phyloP scores from a whole-genome alignment of 768 basidiomycete species.

The Tulasnella sp. region DNA sequence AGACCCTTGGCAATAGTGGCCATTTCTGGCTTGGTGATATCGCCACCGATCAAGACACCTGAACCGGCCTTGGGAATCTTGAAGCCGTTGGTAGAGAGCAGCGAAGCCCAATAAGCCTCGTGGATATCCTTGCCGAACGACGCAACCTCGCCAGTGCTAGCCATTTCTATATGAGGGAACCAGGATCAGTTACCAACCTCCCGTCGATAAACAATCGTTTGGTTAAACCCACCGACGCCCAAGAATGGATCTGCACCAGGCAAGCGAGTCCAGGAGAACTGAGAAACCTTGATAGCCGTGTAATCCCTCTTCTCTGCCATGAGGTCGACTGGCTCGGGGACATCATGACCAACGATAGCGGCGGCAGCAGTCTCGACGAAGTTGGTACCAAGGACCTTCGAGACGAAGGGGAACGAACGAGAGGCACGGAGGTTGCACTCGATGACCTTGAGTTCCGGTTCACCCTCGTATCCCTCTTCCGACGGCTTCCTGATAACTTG shows the following conservation, averaged over 20 bases:
- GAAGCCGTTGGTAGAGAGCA: conserved; percentile 95
- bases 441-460: conserved; percentile 80
- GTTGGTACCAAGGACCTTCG: conserved; percentile 94
- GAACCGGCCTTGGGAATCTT: conserved; percentile 76
- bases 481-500: conserved; percentile 86
- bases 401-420: conserved; percentile 98
- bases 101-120: conserved; percentile 92
- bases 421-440: conserved; percentile 98
- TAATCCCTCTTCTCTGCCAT: conserved; percentile 88
- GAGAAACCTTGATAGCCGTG: conserved; percentile 92
- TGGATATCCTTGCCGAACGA: conserved; percentile 88
- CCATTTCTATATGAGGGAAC: conserved; percentile 66
- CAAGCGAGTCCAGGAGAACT: conserved; percentile 96
- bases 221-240: conserved; percentile 67
- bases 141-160: conserved; percentile 95
- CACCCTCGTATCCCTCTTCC: conserved; percentile 33
- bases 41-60: conserved; percentile 90
- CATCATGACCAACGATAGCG: conserved; percentile 76
- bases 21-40: conserved; percentile 83
- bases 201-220: neutral
- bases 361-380: conserved; percentile 91
- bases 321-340: conserved; percentile 84
- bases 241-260: conserved; percentile 96
- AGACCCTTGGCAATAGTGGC: conserved; percentile 68
- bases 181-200: neutral